Base-by-base conservation (phyloP, 345 rosid species). In the Acer yangbiense region DNA sequence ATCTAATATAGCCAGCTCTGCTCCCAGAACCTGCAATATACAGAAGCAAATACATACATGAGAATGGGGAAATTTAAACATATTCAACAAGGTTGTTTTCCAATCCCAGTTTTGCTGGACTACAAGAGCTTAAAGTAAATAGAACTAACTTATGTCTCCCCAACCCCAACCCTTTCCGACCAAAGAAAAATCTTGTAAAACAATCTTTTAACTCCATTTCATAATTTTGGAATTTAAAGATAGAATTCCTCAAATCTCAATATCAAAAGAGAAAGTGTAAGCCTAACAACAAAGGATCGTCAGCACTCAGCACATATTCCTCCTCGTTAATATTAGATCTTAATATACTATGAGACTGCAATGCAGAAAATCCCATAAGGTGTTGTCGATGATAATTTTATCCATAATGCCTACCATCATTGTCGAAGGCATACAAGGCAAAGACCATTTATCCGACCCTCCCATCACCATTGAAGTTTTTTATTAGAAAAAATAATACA, bases 1-100 rank as follows among this genome's bases (percentile, higher is more conserved):
- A 81, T 96, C 98, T 29, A 94, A 85, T 77, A 96, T 91, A 57
- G 99, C 97, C 86, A 94, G 71, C 32, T 94, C 93, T 21, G 97
- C 99, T 78, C 98, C 99, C 48, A 94, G 83, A 81, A 94, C 98
- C 98, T 94, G 84, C 61, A 76, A 71, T 39, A 29, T 9, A 65
- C 2, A 78, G 23, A 43, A 69, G 54, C 11, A 63, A 39, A 69
- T 23, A 11, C 63, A 77, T 46, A 10, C 29, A 73, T 73, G 61
- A 73, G 68, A 74, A 35, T 67, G 11, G 25, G 11, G 16, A 54
- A 43, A 67, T 43, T 6, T 65, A 60, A 55, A 13, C 68, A 61
- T 73, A 41, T 41, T 25, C 21, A 61, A 73, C 32, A 10, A 13
- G 68, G 57, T 20, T 17, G 17, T 43, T 32, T 4, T 17, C 39